Conservation (phyloP, 2,329 filamentous ascomycete species). For the Neofusicoccum umdonicola region DNA sequence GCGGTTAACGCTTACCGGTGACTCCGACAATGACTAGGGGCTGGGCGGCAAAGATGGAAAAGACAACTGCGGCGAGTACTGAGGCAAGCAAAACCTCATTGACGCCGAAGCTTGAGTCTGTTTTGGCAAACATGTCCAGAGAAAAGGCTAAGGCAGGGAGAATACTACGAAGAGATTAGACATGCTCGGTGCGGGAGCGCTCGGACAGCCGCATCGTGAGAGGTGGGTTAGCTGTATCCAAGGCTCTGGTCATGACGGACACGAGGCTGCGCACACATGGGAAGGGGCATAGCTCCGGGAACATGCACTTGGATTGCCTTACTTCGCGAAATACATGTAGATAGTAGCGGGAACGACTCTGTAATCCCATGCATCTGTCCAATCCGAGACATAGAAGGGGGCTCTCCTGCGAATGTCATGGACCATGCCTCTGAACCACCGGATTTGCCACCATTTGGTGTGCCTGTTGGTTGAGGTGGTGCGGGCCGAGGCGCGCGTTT, state of each 20-base stretch:
- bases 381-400: slow-evolving; percentile 80
- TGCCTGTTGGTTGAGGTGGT: slow-evolving; percentile 23
- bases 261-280: neutral
- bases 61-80: slow-evolving; percentile 78
- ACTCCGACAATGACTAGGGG: slow-evolving; percentile 89
- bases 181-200: neutral
- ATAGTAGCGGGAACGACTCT: slow-evolving; percentile 80
- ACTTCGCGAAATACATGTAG: slow-evolving; percentile 97
- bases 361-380: slow-evolving; percentile 86
- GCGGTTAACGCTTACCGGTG: slow-evolving; percentile 55
- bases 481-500: slow-evolving; percentile 22
- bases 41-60: slow-evolving; percentile 75
- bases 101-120: slow-evolving; percentile 78
- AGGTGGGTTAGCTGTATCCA: too few relatives aligned
- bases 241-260: too few relatives aligned
- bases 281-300: neutral
- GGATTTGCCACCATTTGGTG: slow-evolving; percentile 68
- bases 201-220: too few relatives aligned
- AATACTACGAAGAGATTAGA: slow-evolving; percentile 57
- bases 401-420: slow-evolving; percentile 72
- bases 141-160: slow-evolving; percentile 85
- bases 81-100: slow-evolving; percentile 88
- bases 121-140: slow-evolving; percentile 90
- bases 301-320: slow-evolving; percentile 31
- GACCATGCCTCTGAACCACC: slow-evolving; percentile 74